These are phyloP conservation scores for Fusarium anguioides DNA, from an alignment of 2,329 filamentous ascomycete genomes.

Conservation along the genomic window DNA sequence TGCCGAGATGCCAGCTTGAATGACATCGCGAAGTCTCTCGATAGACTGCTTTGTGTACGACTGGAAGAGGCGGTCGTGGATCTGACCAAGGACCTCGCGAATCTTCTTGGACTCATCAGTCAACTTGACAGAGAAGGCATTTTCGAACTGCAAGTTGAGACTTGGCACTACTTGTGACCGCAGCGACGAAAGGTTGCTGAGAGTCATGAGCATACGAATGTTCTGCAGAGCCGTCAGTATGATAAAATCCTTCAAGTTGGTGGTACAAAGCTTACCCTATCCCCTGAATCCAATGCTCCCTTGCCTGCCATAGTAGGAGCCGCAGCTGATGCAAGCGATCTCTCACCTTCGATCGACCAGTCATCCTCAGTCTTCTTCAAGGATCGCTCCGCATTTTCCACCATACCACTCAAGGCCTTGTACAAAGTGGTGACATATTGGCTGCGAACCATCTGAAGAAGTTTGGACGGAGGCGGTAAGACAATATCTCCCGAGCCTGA, in stretches of 20 bases:
- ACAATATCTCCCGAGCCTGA: constrained; percentile 81
- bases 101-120: constrained; percentile 95
- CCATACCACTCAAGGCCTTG: constrained; percentile 93
- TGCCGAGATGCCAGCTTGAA: constrained; percentile 77
- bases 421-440: constrained; percentile 96
- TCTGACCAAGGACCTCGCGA: constrained; percentile 88
- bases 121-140: constrained; percentile 91
- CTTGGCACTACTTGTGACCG: constrained; percentile 84
- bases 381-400: constrained; percentile 90
- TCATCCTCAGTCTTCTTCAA: constrained; percentile 72
- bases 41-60: constrained; percentile 87
- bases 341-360: constrained; percentile 64
- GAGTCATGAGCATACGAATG: constrained; percentile 90
- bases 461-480: constrained; percentile 83
- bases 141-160: constrained; percentile 93
- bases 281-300: constrained; percentile 64
- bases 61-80: constrained; percentile 90
- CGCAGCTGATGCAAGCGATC: constrained; percentile 51
- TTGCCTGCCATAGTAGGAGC: constrained; percentile 54
- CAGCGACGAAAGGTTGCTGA: constrained; percentile 90
- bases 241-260: not conserved
- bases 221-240: constrained; percentile 66
- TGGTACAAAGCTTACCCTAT: constrained; percentile 60
- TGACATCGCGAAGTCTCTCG: constrained; percentile 73
- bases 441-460: constrained; percentile 88